Base-by-base conservation (phyloP, 1,139 yeast genomes). In the Candida smagusa region DNA sequence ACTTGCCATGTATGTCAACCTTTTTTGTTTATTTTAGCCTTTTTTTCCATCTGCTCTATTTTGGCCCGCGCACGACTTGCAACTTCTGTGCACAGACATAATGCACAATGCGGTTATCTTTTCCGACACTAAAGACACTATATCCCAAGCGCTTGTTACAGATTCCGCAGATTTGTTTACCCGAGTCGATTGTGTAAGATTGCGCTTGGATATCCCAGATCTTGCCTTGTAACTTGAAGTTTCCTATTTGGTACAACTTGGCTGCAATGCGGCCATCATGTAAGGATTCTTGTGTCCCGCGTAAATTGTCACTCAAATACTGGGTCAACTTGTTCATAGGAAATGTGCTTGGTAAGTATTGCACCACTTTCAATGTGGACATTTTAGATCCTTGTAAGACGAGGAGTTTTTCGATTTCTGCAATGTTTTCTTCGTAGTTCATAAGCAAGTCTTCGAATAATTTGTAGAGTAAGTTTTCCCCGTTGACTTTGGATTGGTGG, bases 111-210 rank as follows among this genome's bases (percentile, higher is more conserved):
- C 63, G 60, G n/a, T 72, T 72, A 37, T 70, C 64, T 1, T 75
- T 74, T 27, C 72, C 68, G 9, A 74, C 74, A 22, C 81, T 69
- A 29, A 83, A 62, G 1, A 85, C 82, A 32, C 85, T 74, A 43
- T 74, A 73, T 3, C 89, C 89, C 28, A 86, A 64, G 16, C 73
- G 58, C 45, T 78, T 78, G 21, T 68, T 65, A 58, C 96, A 88
- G 11, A 77, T 70, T 1, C 63, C 53, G 52, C 96, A 88, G 2
- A 64, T 29, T 31, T 66, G 66, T 34, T 67, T 46, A 58, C 69
- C 48, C 50, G 70, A 46, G 53, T 65, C 39, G 56, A 74, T 46
- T 58, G 56, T 22, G 53, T 64, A 44, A 49, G 68, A 52, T 54
- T 62, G 49, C 50, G 67, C 49, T 59, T 71, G 54, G 47, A 68